A percentile compares a stretch with the other conserved stretches of the same genome.
These are phyloP conservation scores for Linum usitatissimum DNA, from an alignment of 345 rosid species.

Conservation along the genomic window DNA sequence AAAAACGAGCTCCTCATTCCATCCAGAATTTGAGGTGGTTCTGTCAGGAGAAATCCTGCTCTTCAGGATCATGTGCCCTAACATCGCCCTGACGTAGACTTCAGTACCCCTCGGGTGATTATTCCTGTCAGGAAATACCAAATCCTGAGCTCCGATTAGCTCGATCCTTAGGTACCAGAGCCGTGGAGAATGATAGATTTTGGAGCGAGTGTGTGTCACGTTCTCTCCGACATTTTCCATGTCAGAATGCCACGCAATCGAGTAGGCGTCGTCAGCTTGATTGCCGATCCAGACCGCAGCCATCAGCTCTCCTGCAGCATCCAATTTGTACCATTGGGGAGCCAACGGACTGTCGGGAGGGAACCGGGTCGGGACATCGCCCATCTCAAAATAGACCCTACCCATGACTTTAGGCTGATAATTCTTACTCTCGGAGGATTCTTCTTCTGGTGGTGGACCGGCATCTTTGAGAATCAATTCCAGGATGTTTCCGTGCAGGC, in stretches of 20 bases:
- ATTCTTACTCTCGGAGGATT: too few species aligned
- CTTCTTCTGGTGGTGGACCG: background rate
- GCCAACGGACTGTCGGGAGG: conserved; percentile 35
- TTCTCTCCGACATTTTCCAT: conserved; percentile 24
- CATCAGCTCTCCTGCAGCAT: conserved; percentile 28
- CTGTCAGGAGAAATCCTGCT: conserved; percentile 23
- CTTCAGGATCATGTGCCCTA: conserved; percentile 25
- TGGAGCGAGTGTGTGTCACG: conserved; percentile 20
- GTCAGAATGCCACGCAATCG: conserved; percentile 36
- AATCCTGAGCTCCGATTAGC: conserved; percentile 37
- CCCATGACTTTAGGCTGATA: conserved; percentile 24
- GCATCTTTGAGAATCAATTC: conserved; percentile 30
- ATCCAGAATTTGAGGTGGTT: too few species aligned
- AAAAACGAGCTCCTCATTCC: conserved; percentile 50
- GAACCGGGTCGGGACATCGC: conserved; percentile 25
- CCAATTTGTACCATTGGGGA: conserved; percentile 33
- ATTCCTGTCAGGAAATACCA: conserved; percentile 20
- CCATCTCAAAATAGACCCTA: conserved; percentile 16
- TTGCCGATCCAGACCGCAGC: conserved; percentile 36
- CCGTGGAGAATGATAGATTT: conserved; percentile 28
- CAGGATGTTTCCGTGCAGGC: conserved; percentile 26
- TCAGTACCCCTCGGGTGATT: conserved; percentile 17
- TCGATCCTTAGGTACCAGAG: conserved; percentile 37
- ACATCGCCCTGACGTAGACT: conserved; percentile 25
- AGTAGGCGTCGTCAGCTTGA: conserved; percentile 36